Evolutionary conservation across 1,139 yeast species (phyloP).

Genomic region (Scheffersomyces stambukii): DNA sequence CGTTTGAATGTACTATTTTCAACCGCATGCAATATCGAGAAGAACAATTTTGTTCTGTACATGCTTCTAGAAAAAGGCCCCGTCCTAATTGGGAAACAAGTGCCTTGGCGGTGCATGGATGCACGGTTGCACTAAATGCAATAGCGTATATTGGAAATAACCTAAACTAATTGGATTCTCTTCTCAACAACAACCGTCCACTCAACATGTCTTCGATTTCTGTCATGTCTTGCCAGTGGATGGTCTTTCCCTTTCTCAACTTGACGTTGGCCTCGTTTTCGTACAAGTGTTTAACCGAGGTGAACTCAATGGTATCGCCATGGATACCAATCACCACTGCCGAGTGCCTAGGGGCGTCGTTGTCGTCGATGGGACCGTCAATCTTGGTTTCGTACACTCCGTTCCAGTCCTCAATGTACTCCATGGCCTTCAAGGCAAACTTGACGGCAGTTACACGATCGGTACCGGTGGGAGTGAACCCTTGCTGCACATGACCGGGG

Average conservation of each 20-base stretch:
- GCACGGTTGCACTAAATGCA: background rate
- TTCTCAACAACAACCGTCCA: constrained; percentile 54
- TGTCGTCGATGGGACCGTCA: constrained; percentile 8
- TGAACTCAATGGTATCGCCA: constrained; percentile 59
- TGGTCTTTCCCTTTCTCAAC: constrained; percentile 60
- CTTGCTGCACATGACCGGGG: constrained; percentile 85
- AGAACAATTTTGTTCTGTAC: no score
- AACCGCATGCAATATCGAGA: no score
- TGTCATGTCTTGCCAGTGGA: constrained; percentile 65
- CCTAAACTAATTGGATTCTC: constrained; percentile 13
- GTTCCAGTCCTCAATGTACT: constrained; percentile 54
- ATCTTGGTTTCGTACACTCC: constrained; percentile 7
- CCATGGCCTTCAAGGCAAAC: constrained; percentile 65
- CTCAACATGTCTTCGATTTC: constrained; percentile 64
- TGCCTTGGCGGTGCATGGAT: background rate
- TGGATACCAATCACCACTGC: constrained; percentile 70
- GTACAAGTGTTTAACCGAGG: constrained; percentile 53
- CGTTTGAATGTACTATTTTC: no score
- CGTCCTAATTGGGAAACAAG: no score
- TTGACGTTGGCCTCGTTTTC: constrained; percentile 53
- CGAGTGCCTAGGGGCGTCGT: constrained; percentile 9
- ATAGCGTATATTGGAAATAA: no score
- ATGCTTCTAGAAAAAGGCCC: no score
- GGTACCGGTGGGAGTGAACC: constrained; percentile 73
- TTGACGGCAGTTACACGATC: constrained; percentile 71